phyloP scores from a whole-genome alignment of 2,329 filamentous ascomycete genomes.

The Apiospora koreana region DNA sequence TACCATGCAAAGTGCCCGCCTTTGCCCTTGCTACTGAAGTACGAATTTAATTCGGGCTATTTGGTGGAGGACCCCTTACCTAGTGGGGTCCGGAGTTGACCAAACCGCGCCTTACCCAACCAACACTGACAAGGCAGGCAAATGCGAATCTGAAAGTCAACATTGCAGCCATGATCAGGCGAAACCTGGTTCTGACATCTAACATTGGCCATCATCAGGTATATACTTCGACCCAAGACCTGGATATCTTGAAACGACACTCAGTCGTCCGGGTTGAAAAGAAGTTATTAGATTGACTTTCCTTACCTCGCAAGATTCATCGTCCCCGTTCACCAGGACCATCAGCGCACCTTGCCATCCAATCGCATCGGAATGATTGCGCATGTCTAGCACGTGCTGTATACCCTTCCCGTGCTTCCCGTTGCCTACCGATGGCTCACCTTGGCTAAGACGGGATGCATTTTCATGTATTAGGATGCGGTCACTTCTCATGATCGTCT shows the following conservation, averaged over 20 bases:
- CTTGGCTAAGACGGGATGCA: neutral
- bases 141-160: neutral
- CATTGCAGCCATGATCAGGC: neutral
- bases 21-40: neutral
- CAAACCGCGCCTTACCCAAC: neutral
- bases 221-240: neutral
- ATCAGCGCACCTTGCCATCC: neutral
- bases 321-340: neutral
- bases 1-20: neutral
- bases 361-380: neutral
- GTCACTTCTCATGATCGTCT: neutral
- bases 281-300: neutral
- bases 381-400: neutral
- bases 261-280: neutral
- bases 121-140: neutral
- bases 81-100: neutral
- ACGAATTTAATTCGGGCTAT: neutral
- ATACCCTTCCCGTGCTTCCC: neutral
- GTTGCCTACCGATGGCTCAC: neutral
- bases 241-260: neutral
- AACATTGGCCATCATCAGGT: too few species aligned
- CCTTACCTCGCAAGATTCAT: neutral
- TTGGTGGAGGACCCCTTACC: neutral
- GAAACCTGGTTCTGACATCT: neutral
- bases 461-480: neutral